Base-by-base conservation (phyloP, 768 basidiomycete species). In the Sarcodon aspratus region DNA sequence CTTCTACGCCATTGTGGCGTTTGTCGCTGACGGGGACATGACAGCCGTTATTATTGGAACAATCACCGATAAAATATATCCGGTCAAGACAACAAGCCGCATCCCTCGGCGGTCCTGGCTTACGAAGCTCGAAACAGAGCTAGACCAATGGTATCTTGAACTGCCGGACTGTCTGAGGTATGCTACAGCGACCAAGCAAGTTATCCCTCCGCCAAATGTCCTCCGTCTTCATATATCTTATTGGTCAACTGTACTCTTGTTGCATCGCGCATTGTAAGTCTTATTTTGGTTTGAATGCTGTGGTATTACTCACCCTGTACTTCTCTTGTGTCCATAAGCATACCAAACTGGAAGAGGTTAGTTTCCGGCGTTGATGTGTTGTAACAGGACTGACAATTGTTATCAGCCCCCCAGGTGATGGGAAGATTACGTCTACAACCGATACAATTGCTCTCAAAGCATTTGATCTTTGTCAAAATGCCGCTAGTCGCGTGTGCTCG, bases 201-300 rank as follows among this genome's bases (percentile, higher is more conserved):
- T 62, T 8, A 61, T 68, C 9, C 82, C 82, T 8, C 73, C 80
- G 4, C 81, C 86, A 1, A 77, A 81, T 47, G 71, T 88, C 21
- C 61, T 88, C 32, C 72, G 78, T 43, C 65, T 89, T 37, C 83
- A 90, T 55, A 71, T 85, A 49, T 72, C 84, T 53, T 89, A 90
- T 60, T 85, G 84, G 78, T 78, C 76, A 7, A 72, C 83, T 13
- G 80, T 89, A 5, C 68, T 90, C 10, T 66, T 90, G 35, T 69
- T 89, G 36, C 76, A 89, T 61, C 74, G 87, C 46, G 85, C 83
- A 12, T 90, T 87, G 86, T 88, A 62, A 72, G 86, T 73, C 21
- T 12, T 13, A 38, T 45, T 31, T 51, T 35, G 2, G 18, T 12
- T 42, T 35, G 35, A 52, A 9, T 21, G 49, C 43, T 12, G n/a